Conservation (phyloP, 257 asterid genomes). For the Ballota nigra region DNA sequence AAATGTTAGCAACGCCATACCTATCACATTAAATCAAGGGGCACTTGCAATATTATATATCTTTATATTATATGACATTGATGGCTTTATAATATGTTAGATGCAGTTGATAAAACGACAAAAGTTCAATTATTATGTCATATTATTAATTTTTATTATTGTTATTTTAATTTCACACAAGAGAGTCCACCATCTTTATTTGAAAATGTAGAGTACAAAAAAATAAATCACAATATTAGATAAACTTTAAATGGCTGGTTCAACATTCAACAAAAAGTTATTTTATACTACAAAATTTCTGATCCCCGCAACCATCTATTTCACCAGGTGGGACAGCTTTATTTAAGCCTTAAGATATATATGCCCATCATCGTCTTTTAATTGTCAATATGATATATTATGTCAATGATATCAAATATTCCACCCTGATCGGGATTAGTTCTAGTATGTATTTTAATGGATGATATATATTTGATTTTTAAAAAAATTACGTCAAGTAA, state of each 20-base stretch:
- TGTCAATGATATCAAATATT: no score
- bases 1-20: conserved; percentile 5
- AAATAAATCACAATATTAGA: no score
- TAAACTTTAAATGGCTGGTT: not conserved
- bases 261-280: no score
- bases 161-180: not conserved
- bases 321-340: not conserved
- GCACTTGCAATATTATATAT: conserved; percentile 1
- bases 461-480: no score
- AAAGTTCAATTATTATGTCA: not conserved
- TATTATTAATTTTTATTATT: not conserved
- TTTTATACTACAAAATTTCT: no score
- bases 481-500: no score
- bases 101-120: conserved; percentile 9
- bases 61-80: not conserved
- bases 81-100: not conserved
- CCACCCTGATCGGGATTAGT: no score
- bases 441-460: no score
- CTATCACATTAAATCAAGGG: conserved; percentile 22
- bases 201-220: no score
- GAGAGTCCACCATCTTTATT: not conserved
- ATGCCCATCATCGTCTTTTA: not conserved
- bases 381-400: no score
- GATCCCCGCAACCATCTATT: not conserved
- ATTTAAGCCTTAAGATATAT: not conserved